Conservation (phyloP, 164 flowering plant genomes). For the Hamamelis virginiana region DNA sequence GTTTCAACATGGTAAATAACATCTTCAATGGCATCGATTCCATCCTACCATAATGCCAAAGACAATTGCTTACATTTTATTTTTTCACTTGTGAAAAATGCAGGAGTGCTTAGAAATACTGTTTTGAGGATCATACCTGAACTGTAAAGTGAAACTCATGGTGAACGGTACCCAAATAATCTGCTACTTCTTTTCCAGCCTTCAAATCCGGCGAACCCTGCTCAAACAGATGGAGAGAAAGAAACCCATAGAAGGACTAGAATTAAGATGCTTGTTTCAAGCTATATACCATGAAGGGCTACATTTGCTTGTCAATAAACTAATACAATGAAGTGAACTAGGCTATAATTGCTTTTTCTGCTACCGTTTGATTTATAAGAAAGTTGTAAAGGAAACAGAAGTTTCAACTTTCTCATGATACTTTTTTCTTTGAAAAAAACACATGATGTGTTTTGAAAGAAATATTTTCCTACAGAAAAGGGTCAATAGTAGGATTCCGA, state of each 20-base stretch:
- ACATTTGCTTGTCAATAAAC: too few relatives aligned
- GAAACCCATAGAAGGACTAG: not conserved
- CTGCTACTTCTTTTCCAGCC: constrained; percentile 93
- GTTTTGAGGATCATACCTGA: constrained; percentile 47
- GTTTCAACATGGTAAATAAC: constrained; percentile 92
- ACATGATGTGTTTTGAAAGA: too few relatives aligned
- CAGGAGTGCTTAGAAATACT: not conserved
- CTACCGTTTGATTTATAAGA: too few relatives aligned
- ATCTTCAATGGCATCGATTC: constrained; percentile 95
- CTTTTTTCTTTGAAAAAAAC: too few relatives aligned
- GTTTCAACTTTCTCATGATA: too few relatives aligned
- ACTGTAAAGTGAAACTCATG: constrained; percentile 91
- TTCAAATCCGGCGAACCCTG: constrained; percentile 95
- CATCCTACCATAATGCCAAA: constrained; percentile 52
- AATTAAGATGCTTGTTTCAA: not conserved
- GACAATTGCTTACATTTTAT: too few relatives aligned
- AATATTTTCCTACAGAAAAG: too few relatives aligned
- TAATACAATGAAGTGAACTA: too few relatives aligned
- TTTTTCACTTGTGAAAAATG: too few relatives aligned
- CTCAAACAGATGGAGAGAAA: constrained; percentile 1
- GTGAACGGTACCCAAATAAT: constrained; percentile 91
- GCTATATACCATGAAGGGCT: not conserved
- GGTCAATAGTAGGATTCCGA: too few relatives aligned
- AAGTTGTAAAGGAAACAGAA: too few relatives aligned
- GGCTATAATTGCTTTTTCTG: too few relatives aligned